A percentile compares a stretch with the other conserved stretches of the same genome.
Evolutionary conservation across 2,329 filamentous ascomycete genomes (phyloP).

Genomic region (Harringtonia aguacate): DNA sequence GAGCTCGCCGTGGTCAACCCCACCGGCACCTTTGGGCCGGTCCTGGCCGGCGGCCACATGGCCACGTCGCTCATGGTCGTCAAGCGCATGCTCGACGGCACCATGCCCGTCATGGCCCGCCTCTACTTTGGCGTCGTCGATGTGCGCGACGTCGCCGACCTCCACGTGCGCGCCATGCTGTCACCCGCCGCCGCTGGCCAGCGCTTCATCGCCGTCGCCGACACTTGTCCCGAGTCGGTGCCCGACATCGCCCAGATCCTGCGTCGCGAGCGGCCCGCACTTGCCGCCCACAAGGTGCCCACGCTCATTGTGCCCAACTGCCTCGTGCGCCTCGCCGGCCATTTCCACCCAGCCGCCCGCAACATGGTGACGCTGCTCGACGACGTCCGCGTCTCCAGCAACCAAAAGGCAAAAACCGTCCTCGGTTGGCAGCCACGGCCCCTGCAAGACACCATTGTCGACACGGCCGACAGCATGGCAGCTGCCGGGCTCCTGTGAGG

Average conservation of each 20-base stretch:
- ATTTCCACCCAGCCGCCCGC: background rate
- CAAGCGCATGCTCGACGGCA: slow-evolving; percentile 1
- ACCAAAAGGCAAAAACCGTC: background rate
- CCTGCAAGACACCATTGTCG: slow-evolving; percentile 1
- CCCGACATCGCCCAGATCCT: background rate
- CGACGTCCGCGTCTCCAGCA: background rate
- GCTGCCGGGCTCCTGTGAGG: background rate
- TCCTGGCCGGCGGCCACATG: background rate
- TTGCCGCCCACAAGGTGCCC: background rate
- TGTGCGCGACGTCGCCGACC: slow-evolving; percentile 17
- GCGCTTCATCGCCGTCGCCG: slow-evolving; percentile 12
- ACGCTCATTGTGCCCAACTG: background rate
- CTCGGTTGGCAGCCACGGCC: slow-evolving; percentile 1
- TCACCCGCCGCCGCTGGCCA: slow-evolving; percentile 13
- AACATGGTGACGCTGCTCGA: background rate
- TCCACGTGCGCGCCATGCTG: slow-evolving; percentile 15
- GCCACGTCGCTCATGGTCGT: background rate
- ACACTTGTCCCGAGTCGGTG: background rate
- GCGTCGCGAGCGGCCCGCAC: slow-evolving; percentile 1
- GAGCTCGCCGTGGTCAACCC: slow-evolving; percentile 21
- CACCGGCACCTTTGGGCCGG: background rate
- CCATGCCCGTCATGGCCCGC: slow-evolving; percentile 6
- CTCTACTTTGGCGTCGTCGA: slow-evolving; percentile 14
- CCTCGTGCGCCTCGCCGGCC: background rate
- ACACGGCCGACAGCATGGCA: background rate